Percentiles rank a stretch among this genome's conserved stretches.
These are phyloP conservation scores for Penicillium turbatum DNA, from an alignment of 495 filamentous ascomycete genomes.

Conservation along the genomic window DNA sequence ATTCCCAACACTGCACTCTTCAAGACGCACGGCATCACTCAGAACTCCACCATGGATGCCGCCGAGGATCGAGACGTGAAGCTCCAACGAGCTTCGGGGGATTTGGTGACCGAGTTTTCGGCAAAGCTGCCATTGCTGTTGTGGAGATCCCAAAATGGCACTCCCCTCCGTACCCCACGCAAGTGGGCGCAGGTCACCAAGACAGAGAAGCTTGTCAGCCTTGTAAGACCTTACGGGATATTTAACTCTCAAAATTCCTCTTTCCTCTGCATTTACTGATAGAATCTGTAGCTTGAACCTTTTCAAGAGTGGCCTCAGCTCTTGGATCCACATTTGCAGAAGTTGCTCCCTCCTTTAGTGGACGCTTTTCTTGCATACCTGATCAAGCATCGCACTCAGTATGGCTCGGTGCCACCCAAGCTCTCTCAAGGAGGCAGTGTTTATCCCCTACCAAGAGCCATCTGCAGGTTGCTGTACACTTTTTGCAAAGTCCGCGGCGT, in stretches of 20 bases:
- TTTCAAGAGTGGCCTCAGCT: slow-evolving; percentile 97
- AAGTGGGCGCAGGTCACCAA: slow-evolving; percentile 39
- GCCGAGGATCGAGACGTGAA: slow-evolving; percentile 64
- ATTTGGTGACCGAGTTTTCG: slow-evolving; percentile 63
- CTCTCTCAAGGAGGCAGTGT: slow-evolving; percentile 31
- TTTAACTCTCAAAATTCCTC: not conserved
- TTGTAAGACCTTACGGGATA: slow-evolving; percentile 29
- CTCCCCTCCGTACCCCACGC: slow-evolving; percentile 32
- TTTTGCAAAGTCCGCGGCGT: slow-evolving; percentile 92
- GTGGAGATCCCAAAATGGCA: slow-evolving; percentile 34
- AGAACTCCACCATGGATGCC: slow-evolving; percentile 40
- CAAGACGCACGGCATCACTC: slow-evolving; percentile 3
- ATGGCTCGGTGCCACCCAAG: slow-evolving; percentile 28
- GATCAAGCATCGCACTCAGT: slow-evolving; percentile 35
- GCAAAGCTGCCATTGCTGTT: slow-evolving; percentile 49
- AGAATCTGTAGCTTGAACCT: slow-evolving; percentile 63
- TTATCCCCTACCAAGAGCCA: slow-evolving; percentile 61
- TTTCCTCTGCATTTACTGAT: not conserved
- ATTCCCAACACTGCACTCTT: slow-evolving; percentile 17
- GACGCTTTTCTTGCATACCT: slow-evolving; percentile 70
- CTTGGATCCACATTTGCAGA: slow-evolving; percentile 79
- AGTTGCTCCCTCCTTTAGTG: slow-evolving; percentile 67
- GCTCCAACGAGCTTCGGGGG: slow-evolving; percentile 65
- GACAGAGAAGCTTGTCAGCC: slow-evolving; percentile 39
- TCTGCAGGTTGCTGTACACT: slow-evolving; percentile 76